These are phyloP conservation scores for Tetrapisispora iriomotensis DNA, from an alignment of 805 yeast genomes.

Conservation along the genomic window DNA sequence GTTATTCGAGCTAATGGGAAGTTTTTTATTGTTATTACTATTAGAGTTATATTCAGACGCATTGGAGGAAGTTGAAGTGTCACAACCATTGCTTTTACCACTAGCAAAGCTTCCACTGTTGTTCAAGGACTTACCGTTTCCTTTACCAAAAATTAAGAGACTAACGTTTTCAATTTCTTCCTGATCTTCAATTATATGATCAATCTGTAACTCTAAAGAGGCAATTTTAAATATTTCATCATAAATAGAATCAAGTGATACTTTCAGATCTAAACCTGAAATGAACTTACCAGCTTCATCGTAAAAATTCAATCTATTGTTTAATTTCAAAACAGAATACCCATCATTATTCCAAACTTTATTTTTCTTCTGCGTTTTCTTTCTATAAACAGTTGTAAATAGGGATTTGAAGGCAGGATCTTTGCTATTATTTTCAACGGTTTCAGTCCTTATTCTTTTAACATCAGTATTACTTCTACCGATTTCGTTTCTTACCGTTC, in stretches of 20 bases:
- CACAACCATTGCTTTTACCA: neutral
- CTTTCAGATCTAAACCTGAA: constrained; percentile 16
- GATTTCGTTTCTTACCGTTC: neutral
- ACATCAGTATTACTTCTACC: neutral
- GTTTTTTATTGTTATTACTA: too few species aligned
- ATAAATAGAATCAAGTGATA: constrained; percentile 16
- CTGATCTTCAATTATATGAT: constrained; percentile 32
- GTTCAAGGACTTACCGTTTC: too few species aligned
- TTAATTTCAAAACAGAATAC: constrained; percentile 28
- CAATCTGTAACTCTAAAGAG: constrained; percentile 52
- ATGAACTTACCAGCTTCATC: constrained; percentile 22
- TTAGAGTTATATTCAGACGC: neutral
- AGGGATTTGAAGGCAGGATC: neutral
- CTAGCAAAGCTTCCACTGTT: neutral
- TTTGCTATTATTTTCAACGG: neutral
- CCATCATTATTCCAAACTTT: constrained; percentile 97
- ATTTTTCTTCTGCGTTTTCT: constrained; percentile 63
- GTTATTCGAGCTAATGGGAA: neutral
- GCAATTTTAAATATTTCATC: constrained; percentile 44
- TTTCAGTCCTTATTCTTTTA: too few species aligned
- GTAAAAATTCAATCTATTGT: constrained; percentile 18
- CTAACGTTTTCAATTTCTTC: constrained; percentile 10
- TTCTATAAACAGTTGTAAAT: constrained; percentile 40
- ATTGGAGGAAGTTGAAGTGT: too few species aligned
- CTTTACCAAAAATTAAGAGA: neutral